Percentiles rank a stretch among this genome's conserved stretches.
Conservation (phyloP, 1,139 yeast species). For the Suhomyces anneliseae region DNA sequence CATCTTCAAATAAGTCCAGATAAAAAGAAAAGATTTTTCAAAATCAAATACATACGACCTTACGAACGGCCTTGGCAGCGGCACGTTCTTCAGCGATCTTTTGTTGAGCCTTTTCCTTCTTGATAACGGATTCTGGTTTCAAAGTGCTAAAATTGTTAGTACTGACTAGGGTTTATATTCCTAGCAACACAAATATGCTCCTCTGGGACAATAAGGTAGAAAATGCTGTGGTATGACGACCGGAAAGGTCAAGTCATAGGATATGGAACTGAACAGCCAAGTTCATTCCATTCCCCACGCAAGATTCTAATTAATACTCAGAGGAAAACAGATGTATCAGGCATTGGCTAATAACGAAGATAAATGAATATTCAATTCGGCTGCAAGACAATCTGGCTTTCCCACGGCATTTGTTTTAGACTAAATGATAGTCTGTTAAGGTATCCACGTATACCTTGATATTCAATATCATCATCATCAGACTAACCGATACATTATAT, state of each 20-base stretch:
- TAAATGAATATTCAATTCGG: constrained; percentile 23
- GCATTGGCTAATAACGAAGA: constrained; percentile 42
- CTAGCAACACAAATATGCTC: constrained; percentile 16
- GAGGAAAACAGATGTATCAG: constrained; percentile 53
- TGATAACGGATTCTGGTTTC: constrained; percentile 92
- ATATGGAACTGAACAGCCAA: constrained; percentile 48
- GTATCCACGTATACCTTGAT: constrained; percentile 1
- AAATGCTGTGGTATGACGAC: constrained; percentile 10
- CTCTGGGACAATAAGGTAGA: constrained; percentile 15
- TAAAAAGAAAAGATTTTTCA: constrained; percentile 15
- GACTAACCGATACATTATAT: constrained; percentile 9
- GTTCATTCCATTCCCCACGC: constrained; percentile 43
- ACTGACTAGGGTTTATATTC: constrained; percentile 10
- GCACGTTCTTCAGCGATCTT: constrained; percentile 85
- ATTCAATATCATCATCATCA: constrained; percentile 10
- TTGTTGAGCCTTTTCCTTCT: constrained; percentile 90
- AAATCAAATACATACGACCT: constrained; percentile 69
- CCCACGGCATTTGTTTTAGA: constrained; percentile 33
- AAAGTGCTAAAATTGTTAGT: constrained; percentile 48
- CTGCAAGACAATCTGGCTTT: constrained; percentile 50
- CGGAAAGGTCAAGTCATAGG: constrained; percentile 27
- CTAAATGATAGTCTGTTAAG: background rate
- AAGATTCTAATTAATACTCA: constrained; percentile 27
- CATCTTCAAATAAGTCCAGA: constrained; percentile 51
- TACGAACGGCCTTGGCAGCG: constrained; percentile 83